Conservation (phyloP, 345 rosid genomes). For the Carallia pectinifolia region DNA sequence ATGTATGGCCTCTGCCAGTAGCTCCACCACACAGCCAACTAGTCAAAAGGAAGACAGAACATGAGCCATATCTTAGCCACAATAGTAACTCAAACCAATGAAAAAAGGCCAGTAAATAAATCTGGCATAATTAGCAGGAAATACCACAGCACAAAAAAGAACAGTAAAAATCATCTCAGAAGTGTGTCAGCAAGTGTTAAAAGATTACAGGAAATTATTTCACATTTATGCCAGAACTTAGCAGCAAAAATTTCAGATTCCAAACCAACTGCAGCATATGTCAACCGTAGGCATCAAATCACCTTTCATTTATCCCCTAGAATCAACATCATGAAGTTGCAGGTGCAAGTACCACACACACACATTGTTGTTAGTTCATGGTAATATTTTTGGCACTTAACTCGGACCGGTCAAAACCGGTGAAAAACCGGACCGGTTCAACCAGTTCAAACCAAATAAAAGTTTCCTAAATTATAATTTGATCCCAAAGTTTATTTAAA, state of each 20-base stretch:
- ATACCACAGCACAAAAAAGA: not conserved
- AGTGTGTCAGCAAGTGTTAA: not conserved
- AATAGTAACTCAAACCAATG: not conserved
- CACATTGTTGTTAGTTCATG: not conserved
- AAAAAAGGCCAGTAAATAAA: slow-evolving; percentile 18
- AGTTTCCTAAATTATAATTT: no score
- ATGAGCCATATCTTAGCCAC: not conserved
- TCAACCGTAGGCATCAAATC: not conserved
- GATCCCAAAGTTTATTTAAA: no score
- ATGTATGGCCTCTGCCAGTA: slow-evolving; percentile 76
- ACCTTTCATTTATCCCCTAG: no score
- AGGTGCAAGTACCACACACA: not conserved
- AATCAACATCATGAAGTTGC: no score
- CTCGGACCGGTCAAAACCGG: no score
- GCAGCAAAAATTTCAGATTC: not conserved
- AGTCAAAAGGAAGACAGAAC: not conserved
- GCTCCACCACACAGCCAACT: slow-evolving; percentile 97
- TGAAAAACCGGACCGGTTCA: no score
- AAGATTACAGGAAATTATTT: not conserved
- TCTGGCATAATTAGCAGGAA: slow-evolving; percentile 17
- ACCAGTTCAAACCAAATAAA: no score
- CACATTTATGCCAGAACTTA: not conserved
- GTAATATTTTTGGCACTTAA: no score
- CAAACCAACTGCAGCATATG: not conserved
- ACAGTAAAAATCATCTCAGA: not conserved